A percentile compares a stretch with the other conserved stretches of the same genome.
These are phyloP conservation scores for Nicotiana rustica DNA, from an alignment of 305 asterid species.

Conservation along the genomic window DNA sequence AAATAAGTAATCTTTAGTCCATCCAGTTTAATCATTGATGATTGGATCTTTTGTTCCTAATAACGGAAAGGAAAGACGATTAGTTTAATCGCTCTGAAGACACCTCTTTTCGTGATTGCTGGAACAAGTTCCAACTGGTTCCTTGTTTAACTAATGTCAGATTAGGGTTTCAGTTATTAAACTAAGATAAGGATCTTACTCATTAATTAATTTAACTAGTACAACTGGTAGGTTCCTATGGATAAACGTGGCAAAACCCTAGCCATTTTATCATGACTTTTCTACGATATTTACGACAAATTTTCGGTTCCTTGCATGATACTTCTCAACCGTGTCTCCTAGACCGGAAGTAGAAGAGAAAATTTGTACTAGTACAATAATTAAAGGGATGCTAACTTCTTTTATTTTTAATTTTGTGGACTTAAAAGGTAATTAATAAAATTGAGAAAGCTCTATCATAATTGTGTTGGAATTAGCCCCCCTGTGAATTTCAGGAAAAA, in stretches of 20 bases:
- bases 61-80: not conserved
- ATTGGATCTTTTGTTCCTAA: not conserved
- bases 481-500: not conserved
- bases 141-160: not conserved
- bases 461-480: not conserved
- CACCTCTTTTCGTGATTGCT: not conserved
- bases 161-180: constrained; percentile 31
- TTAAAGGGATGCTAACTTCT: not conserved
- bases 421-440: not conserved
- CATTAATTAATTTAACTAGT: constrained; percentile 22
- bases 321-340: not conserved
- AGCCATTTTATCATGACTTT: not conserved
- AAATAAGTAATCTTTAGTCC: constrained; percentile 1
- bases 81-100: not conserved
- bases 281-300: not conserved
- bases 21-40: constrained; percentile 18
- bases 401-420: not conserved
- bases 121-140: constrained; percentile 11
- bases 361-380: not conserved
- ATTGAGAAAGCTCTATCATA: not conserved
- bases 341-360: not conserved
- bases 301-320: too few relatives aligned
- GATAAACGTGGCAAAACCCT: constrained; percentile 34
- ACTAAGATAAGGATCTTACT: not conserved
- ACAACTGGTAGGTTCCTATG: constrained; percentile 4